phyloP scores from a whole-genome alignment of 1,139 yeast species.

The Kurtzmaniella quercitrusa region DNA sequence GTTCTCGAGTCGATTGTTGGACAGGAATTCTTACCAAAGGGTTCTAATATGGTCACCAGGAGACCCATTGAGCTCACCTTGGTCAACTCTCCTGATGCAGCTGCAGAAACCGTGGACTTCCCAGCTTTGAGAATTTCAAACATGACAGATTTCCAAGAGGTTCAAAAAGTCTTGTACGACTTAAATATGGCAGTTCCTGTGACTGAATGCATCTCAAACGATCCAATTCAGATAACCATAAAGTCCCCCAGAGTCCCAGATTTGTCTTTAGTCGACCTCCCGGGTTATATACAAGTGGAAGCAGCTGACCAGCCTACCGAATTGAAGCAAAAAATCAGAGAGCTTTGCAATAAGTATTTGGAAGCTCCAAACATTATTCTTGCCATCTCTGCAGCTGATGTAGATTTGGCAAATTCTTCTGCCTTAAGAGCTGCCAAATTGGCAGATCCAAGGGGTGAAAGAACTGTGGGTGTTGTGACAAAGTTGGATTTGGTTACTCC shows the following conservation, averaged over 20 bases:
- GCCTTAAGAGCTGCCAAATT: constrained; percentile 88
- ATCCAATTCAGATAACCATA: constrained; percentile 87
- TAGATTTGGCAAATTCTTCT: constrained; percentile 92
- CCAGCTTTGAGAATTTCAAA: constrained; percentile 83
- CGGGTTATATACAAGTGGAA: constrained; percentile 96
- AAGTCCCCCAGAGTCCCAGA: constrained; percentile 93
- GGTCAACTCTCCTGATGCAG: constrained; percentile 77
- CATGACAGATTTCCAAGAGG: constrained; percentile 81
- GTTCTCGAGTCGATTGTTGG: constrained; percentile 93
- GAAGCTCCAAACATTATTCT: constrained; percentile 90
- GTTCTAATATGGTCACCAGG: constrained; percentile 92
- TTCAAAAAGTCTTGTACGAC: constrained; percentile 79
- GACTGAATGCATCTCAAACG: constrained; percentile 79
- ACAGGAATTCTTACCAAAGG: constrained; percentile 90
- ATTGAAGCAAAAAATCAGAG: constrained; percentile 73
- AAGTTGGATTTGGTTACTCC: constrained; percentile 88
- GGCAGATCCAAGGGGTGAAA: constrained; percentile 92
- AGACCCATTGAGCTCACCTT: constrained; percentile 92
- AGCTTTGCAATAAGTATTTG: constrained; percentile 78
- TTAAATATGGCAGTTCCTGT: constrained; percentile 90
- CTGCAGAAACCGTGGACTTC: constrained; percentile 88
- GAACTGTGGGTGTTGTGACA: constrained; percentile 95
- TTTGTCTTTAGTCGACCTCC: constrained; percentile 87
- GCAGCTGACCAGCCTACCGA: constrained; percentile 94
- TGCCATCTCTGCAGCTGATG: constrained; percentile 97